A percentile compares a stretch with the other conserved stretches of the same genome.
Evolutionary conservation across 176 grass and related monocot genomes (phyloP).

Genomic region (barley (Hordeum vulgare)): MorexV3_pseudomolecules_assembly NC_058518.1:425703501-425704000

Average conservation of each 20-base stretch:
- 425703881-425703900: neutral
- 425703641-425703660: neutral
- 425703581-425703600: no score
- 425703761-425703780: neutral
- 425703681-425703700: neutral
- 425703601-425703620: neutral
- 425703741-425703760: neutral
- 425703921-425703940: neutral
- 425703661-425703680: neutral
- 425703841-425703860: neutral
- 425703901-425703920: neutral
- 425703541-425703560: neutral
- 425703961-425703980: neutral
- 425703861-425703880: neutral
- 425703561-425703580: neutral
- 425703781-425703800: neutral
- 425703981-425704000: neutral
- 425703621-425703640: neutral
- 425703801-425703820: neutral
- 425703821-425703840: neutral
- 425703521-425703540: neutral
- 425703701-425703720: constrained; percentile 1
- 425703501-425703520: neutral
- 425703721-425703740: constrained; percentile 3
- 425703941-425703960: neutral